Base-by-base conservation (phyloP, 2,329 filamentous ascomycete genomes). In the Talaromyces sp. region DNA sequence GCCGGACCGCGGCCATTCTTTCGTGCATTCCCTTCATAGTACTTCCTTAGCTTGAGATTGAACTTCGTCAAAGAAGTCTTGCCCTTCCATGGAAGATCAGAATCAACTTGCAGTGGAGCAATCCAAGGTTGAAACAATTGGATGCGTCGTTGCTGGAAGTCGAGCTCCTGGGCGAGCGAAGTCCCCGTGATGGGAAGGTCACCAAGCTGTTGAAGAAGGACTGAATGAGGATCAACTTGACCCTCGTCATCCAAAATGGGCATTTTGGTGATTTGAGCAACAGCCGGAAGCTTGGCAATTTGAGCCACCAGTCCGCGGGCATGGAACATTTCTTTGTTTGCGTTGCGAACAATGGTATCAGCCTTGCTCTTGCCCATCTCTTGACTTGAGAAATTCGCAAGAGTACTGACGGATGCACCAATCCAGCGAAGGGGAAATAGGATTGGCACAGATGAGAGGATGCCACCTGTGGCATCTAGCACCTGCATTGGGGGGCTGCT, bases 401-500 rank as follows among this genome's bases (percentile, higher is more conserved):
- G 51, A 2, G 56, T 55, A 36, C 61, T 67, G 19, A 69, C 57
- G 1, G 47, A 56, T 1, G 49, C 53, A 4, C 66, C 66, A 19
- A 67, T 53, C 55, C 64, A 67, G 33, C 51, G 63, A 4, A 63
- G 49, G 3, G 55, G 58, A 22, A 64, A 64, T 2, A 65, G 43
- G 11, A 64, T 59, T 2, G 67, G 64, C 4, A 69, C 58, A 2
- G 58, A 57, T 16, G 53, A 51, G 2, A 68, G 35, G 3, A 68
- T 59, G 11, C 60, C 63, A 1, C 66, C 64, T 13, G 65, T 66
- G 14, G 51, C 60, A 5, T 67, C 61, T 17, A 68, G 59, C 0
- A 63, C 62, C 42, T 66, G 58, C 32, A 69, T 55, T 8, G 66
- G 65, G 3, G 66, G 65, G 19, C 58, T 66, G 47, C 49, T 62